phyloP scores from a whole-genome alignment of 169 alveolate genomes.

The Toxoplasma gondii region DNA sequence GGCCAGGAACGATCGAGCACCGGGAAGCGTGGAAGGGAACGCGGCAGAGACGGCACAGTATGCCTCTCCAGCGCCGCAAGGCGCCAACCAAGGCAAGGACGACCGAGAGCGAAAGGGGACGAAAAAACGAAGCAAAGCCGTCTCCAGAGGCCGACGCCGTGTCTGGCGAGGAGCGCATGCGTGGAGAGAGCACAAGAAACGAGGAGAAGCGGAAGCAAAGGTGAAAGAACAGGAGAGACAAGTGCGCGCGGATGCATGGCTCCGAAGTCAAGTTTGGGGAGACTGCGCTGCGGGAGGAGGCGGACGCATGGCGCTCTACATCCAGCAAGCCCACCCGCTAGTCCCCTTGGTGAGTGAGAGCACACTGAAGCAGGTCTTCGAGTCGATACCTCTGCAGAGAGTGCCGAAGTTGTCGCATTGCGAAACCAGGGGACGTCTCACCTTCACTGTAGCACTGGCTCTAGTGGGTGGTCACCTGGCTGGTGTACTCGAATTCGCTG shows the following conservation, averaged over 20 bases:
- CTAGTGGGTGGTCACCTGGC: not conserved
- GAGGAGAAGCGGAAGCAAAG: not conserved
- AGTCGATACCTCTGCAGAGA: not conserved
- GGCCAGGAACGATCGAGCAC: not conserved
- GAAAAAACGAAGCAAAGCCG: not conserved
- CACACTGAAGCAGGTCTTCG: not conserved
- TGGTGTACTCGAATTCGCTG: not conserved
- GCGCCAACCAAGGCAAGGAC: too few relatives aligned
- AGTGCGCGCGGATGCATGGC: not conserved
- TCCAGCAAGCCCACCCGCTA: constrained; percentile 56
- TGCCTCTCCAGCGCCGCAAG: too few relatives aligned
- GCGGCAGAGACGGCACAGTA: too few relatives aligned
- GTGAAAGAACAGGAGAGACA: not conserved
- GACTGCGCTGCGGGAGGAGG: constrained; percentile 67
- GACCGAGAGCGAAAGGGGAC: too few relatives aligned
- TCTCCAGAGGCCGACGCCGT: not conserved
- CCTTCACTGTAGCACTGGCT: not conserved
- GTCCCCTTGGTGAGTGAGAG: constrained; percentile 44
- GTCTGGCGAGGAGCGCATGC: not conserved
- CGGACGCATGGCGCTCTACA: constrained; percentile 56
- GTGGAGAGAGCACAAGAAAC: not conserved
- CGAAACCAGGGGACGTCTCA: not conserved
- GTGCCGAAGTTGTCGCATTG: not conserved
- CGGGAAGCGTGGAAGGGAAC: too few relatives aligned
- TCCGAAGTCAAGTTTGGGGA: not conserved